Base-by-base conservation (phyloP, 2,329 filamentous ascomycete species). In the Graphilbum sp. region DNA sequence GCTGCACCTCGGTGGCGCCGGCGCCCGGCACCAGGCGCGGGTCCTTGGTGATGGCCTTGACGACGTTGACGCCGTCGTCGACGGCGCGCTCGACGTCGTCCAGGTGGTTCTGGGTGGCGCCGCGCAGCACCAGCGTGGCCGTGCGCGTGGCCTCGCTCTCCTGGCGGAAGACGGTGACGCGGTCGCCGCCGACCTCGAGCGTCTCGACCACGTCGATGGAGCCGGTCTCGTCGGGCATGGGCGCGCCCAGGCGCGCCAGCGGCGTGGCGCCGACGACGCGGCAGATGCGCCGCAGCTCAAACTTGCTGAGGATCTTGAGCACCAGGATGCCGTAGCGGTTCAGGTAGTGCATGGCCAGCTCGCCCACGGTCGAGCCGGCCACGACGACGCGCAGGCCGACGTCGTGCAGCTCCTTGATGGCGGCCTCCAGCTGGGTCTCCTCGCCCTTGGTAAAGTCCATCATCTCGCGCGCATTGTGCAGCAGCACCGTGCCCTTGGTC, bases 211-310 rank as follows among this genome's bases (percentile, higher is more conserved):
- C 61, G 56, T 98, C 90, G 46, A 98, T 76, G 50, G 63, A 80
- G 47, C 90, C 90, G 87, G 94, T 96, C 69, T 98, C 90, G 50
- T 98, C 90, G n/a, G 92, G 90, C 90, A 98, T 98, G 33, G 90
- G 90, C 15, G 92, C 90, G 46, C 90, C 90, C 35, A 98, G 69
- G 51, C 90, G 80, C 38, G 92, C 92, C 45, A 98, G 72, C n/a
- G 90, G 90, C 13, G 90, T 95, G 40, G 90, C 90, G 45, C 88
- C 88, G 37, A 96, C 88, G 19, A 98, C 90, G 45, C 90, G 80
- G 70, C 92, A 98, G 52, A 96, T 68, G 52, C 90, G 75, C 50
- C 90, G 79, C 43, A 98, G 75, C 63, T 98, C 90, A 54, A 96
- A 98, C 63, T 98, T 98, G 64, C 86, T 94, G 52, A 96, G 75